Percentiles rank a stretch among this genome's conserved stretches.
Conservation (phyloP, 2,329 filamentous ascomycete species). For the Periconia macrospinosa region DNA sequence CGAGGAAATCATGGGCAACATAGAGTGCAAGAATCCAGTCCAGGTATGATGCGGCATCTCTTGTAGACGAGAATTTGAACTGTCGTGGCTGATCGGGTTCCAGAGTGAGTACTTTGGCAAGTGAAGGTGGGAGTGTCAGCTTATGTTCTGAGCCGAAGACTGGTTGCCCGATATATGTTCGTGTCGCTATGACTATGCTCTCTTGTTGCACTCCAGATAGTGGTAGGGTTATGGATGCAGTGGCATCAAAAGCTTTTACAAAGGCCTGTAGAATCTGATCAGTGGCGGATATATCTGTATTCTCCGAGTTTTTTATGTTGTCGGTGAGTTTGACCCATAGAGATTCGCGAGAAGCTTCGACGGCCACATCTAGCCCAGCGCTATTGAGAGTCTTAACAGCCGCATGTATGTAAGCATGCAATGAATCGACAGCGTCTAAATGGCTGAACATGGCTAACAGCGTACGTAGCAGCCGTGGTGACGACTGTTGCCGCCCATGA, state of each 20-base stretch:
- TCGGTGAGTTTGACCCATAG: constrained; percentile 31
- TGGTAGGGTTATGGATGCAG: constrained; percentile 29
- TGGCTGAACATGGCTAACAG: constrained; percentile 60
- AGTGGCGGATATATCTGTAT: constrained; percentile 29
- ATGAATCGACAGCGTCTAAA: constrained; percentile 36
- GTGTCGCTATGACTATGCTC: constrained; percentile 27
- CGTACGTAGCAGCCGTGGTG: constrained; percentile 63
- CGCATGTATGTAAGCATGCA: constrained; percentile 38
- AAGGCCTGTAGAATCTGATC: constrained; percentile 36
- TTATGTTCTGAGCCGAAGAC: constrained; percentile 40
- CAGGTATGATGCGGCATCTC: constrained; percentile 34
- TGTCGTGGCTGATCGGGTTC: constrained; percentile 23
- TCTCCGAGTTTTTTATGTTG: constrained; percentile 28
- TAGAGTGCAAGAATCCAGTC: constrained; percentile 38
- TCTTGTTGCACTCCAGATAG: constrained; percentile 22
- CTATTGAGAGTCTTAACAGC: constrained; percentile 23
- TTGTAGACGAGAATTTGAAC: constrained; percentile 30
- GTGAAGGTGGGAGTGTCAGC: constrained; percentile 31
- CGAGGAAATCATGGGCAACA: constrained; percentile 31
- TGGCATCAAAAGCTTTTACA: constrained; percentile 32
- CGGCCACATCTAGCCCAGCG: constrained; percentile 33
- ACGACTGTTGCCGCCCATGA: constrained; percentile 52
- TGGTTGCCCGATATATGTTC: constrained; percentile 36
- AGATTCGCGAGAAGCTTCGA: constrained; percentile 27
- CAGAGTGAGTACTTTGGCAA: constrained; percentile 30